These are phyloP conservation scores for Macrolepiota fuliginosa DNA, from an alignment of 768 basidiomycete species.

Conservation along the genomic window DNA sequence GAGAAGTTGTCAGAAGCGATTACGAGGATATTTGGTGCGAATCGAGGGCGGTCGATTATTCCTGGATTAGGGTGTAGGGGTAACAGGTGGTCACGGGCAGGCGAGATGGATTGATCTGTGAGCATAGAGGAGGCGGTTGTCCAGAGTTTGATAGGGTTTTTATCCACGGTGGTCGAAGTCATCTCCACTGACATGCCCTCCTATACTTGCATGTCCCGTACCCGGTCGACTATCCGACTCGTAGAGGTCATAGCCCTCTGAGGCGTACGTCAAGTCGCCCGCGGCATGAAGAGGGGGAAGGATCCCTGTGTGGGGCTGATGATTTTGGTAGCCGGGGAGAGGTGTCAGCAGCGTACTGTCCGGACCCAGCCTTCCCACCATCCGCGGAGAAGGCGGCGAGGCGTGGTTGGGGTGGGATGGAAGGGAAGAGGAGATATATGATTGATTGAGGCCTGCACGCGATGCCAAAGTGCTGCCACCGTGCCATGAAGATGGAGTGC, in stretches of 20 bases:
- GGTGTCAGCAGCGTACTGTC: slow-evolving; percentile 73
- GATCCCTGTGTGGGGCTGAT: slow-evolving; percentile 24
- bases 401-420: slow-evolving; percentile 24
- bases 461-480: slow-evolving; percentile 9
- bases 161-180: slow-evolving; percentile 23
- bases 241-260: slow-evolving; percentile 34
- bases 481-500: slow-evolving; percentile 14
- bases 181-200: slow-evolving; percentile 28
- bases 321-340: slow-evolving; percentile 54
- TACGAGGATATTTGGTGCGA: slow-evolving; percentile 1
- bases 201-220: slow-evolving; percentile 36
- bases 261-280: slow-evolving; percentile 24
- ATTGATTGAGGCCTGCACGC: slow-evolving; percentile 4
- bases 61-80: slow-evolving; percentile 2
- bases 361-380: slow-evolving; percentile 47
- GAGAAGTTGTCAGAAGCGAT: not conserved
- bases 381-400: slow-evolving; percentile 25
- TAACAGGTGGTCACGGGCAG: slow-evolving; percentile 3
- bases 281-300: slow-evolving; percentile 29
- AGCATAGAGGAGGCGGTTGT: not conserved
- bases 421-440: slow-evolving; percentile 18
- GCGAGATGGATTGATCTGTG: not conserved
- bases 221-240: slow-evolving; percentile 41
- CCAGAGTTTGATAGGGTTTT: not conserved
- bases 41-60: slow-evolving; percentile 3